Conservation (phyloP, 2,329 filamentous ascomycete genomes). For the Claviceps pusilla region DNA sequence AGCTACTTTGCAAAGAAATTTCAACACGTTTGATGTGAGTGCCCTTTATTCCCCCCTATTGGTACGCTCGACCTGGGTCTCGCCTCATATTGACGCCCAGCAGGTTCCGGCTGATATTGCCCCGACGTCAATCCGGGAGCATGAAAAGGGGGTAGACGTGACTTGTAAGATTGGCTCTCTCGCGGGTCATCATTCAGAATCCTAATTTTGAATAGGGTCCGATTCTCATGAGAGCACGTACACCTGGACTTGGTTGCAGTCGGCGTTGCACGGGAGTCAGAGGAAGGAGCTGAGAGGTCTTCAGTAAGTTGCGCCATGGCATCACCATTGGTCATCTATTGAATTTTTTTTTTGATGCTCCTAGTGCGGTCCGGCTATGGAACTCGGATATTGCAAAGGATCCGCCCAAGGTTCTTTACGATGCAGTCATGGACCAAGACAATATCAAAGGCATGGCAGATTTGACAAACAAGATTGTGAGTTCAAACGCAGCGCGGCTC, state of each 20-base stretch:
- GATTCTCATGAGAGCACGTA: constrained; percentile 58
- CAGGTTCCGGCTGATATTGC: constrained; percentile 20
- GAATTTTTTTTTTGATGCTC: neutral
- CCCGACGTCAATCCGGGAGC: constrained; percentile 14
- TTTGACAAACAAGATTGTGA: constrained; percentile 51
- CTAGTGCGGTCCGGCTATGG: constrained; percentile 11
- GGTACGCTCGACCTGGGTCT: neutral
- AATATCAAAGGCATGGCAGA: constrained; percentile 38
- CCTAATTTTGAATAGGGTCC: constrained; percentile 37
- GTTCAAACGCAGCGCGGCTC: constrained; percentile 7
- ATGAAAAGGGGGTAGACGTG: constrained; percentile 17
- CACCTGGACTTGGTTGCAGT: constrained; percentile 34
- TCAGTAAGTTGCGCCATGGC: constrained; percentile 1
- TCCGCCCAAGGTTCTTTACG: constrained; percentile 46
- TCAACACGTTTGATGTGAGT: constrained; percentile 25
- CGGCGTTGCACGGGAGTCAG: constrained; percentile 17
- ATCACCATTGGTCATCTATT: neutral
- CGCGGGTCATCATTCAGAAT: neutral
- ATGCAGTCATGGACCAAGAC: constrained; percentile 39
- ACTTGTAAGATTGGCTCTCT: constrained; percentile 14
- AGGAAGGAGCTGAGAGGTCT: constrained; percentile 13
- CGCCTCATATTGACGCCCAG: neutral
- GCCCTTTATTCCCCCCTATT: neutral
- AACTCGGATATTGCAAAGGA: constrained; percentile 18
- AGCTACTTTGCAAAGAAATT: constrained; percentile 27